phyloP scores from a whole-genome alignment of 148 eudicot genomes.

The Nepenthes mirabilis region DNA sequence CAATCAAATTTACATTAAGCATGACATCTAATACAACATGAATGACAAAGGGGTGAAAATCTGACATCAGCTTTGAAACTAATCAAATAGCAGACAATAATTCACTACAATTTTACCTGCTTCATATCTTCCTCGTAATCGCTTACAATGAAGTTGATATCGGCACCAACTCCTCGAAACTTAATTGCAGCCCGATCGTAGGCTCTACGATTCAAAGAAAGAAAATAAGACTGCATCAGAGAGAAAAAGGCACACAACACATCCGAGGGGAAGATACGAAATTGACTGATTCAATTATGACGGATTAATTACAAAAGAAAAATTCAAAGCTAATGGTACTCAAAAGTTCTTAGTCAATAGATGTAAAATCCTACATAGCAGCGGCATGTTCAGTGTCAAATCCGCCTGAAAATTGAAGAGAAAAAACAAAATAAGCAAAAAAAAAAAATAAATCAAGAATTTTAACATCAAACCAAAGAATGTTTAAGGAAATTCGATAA shows the following conservation, averaged over 20 bases:
- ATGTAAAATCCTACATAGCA: constrained; percentile 48
- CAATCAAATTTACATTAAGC: neutral
- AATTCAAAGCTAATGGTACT: neutral
- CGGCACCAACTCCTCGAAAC: constrained; percentile 87
- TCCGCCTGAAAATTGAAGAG: constrained; percentile 40
- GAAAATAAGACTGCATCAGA: neutral
- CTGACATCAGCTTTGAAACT: neutral
- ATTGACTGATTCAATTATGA: neutral
- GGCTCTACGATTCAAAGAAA: constrained; percentile 37
- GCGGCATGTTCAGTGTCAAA: constrained; percentile 92
- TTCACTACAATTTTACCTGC: constrained; percentile 27
- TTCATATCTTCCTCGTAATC: constrained; percentile 82
- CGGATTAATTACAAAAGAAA: neutral
- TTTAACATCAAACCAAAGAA: neutral
- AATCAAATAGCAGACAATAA: neutral
- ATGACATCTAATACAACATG: neutral
- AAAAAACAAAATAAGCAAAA: neutral
- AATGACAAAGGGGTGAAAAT: neutral
- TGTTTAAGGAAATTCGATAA: neutral
- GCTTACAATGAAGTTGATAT: constrained; percentile 50
- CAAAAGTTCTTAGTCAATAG: neutral
- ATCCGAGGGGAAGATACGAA: too few relatives aligned
- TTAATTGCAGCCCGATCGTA: constrained; percentile 88
- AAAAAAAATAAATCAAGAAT: neutral
- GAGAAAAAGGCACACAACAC: too few relatives aligned